Percentiles rank a stretch among this genome's conserved stretches.
Evolutionary conservation across 306 rosid species (phyloP).

Genomic region (Amphicarpaea edgeworthii): DNA sequence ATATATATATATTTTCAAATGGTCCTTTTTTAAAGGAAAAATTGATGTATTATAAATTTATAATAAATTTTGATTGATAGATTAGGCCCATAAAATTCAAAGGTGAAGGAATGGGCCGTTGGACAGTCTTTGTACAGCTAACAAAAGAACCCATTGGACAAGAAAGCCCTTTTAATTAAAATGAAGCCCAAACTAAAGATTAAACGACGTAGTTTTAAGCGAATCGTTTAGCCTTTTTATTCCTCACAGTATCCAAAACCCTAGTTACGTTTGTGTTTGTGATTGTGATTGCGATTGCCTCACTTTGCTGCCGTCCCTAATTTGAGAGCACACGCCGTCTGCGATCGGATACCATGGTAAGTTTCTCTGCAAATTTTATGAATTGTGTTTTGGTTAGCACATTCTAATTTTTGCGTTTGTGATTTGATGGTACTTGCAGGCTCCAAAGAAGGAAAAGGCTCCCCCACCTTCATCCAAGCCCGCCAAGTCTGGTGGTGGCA

Average conservation of each 20-base stretch:
- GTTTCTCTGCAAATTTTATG: background rate
- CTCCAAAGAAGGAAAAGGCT: slow-evolving; percentile 86
- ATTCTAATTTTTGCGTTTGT: background rate
- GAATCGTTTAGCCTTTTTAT: background rate
- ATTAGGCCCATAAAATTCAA: no score
- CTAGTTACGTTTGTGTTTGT: slow-evolving; percentile 30
- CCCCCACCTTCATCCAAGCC: slow-evolving; percentile 82
- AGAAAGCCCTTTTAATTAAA: background rate
- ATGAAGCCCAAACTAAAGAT: background rate
- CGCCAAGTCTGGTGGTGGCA: slow-evolving; percentile 80
- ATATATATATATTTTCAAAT: no score
- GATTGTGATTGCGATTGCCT: background rate
- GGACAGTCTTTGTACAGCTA: no score
- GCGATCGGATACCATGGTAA: slow-evolving; percentile 42
- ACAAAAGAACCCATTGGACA: background rate
- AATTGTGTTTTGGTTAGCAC: background rate
- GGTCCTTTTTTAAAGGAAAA: no score
- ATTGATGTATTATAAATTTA: no score
- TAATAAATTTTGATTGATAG: no score
- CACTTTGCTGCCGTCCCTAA: background rate
- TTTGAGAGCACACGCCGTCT: background rate
- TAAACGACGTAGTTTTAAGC: slow-evolving; percentile 10
- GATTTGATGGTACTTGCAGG: slow-evolving; percentile 50
- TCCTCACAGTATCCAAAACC: slow-evolving; percentile 15
- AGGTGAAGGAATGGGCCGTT: no score